Evolutionary conservation across 352 stramenopile species (phyloP).

Genomic region (Phytophthora niederhauseri): DNA sequence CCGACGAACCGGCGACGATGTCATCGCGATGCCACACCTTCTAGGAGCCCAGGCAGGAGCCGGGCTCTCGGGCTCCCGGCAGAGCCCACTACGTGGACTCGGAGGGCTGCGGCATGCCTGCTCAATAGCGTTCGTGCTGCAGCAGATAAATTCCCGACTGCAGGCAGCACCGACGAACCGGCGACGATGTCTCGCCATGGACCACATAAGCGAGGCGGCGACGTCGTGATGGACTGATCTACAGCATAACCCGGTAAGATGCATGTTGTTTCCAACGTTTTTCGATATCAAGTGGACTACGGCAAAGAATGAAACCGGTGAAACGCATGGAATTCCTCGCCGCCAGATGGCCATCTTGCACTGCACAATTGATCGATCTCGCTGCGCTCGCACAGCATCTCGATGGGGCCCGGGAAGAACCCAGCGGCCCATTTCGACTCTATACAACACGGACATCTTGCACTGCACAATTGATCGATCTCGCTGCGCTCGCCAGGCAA

Average conservation of each 20-base stretch:
- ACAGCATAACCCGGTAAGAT: not conserved
- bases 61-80: too few species aligned
- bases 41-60: too few species aligned
- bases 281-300: not conserved
- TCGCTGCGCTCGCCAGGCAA: not conserved
- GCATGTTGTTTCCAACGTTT: not conserved
- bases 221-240: not conserved
- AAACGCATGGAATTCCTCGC: not conserved
- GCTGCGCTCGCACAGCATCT: constrained; percentile 8
- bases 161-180: constrained; percentile 10
- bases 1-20: constrained; percentile 8
- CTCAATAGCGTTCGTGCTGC: not conserved
- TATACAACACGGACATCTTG: not conserved
- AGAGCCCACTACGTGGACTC: too few species aligned
- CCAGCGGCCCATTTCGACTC: not conserved
- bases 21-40: too few species aligned
- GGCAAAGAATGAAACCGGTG: not conserved
- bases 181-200: constrained; percentile 1
- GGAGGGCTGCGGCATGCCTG: constrained; percentile 17
- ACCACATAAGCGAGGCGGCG: constrained; percentile 22
- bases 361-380: constrained; percentile 28
- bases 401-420: constrained; percentile 7
- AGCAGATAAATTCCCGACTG: constrained; percentile 25
- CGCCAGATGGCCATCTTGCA: not conserved
- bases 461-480: constrained; percentile 33